phyloP scores from a whole-genome alignment of 2,329 filamentous ascomycete species.

The Albophoma yamanashiensis region DNA sequence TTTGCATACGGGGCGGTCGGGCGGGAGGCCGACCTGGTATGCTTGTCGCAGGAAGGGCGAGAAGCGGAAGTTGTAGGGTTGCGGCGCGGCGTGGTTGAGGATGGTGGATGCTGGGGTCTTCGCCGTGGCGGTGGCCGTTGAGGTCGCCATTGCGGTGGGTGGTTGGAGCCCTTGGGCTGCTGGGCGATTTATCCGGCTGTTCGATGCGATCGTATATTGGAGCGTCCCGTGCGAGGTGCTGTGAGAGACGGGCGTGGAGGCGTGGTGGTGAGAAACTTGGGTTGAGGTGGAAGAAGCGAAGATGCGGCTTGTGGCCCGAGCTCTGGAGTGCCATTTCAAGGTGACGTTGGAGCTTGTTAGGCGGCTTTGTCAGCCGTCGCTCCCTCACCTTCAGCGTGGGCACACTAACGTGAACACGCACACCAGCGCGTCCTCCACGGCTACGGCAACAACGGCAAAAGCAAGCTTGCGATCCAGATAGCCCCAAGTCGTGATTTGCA shows the following conservation, averaged over 20 bases:
- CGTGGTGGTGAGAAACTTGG: background rate
- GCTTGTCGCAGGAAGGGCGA: slow-evolving; percentile 73
- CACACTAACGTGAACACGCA: background rate
- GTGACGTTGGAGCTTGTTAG: background rate
- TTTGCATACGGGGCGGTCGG: slow-evolving; percentile 72
- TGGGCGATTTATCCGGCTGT: background rate
- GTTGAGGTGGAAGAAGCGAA: background rate
- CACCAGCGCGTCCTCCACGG: background rate
- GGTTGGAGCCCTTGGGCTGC: background rate
- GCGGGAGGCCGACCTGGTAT: slow-evolving; percentile 74
- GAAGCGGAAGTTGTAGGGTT: slow-evolving; percentile 67
- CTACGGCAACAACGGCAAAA: background rate
- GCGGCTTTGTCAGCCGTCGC: background rate
- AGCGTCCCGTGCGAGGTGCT: background rate
- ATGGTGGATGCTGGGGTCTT: slow-evolving; percentile 29
- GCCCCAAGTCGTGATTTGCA: background rate
- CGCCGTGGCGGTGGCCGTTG: slow-evolving; percentile 10
- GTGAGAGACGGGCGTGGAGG: background rate
- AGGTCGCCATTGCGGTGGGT: slow-evolving; percentile 16
- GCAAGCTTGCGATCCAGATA: background rate
- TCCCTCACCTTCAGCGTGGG: too few species aligned
- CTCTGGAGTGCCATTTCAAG: background rate
- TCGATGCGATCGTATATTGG: background rate
- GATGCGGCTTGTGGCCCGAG: background rate
- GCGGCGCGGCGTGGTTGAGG: slow-evolving; percentile 44